These are phyloP conservation scores for Neospora caninum DNA, from an alignment of 169 alveolate genomes.

Conservation along the genomic window DNA sequence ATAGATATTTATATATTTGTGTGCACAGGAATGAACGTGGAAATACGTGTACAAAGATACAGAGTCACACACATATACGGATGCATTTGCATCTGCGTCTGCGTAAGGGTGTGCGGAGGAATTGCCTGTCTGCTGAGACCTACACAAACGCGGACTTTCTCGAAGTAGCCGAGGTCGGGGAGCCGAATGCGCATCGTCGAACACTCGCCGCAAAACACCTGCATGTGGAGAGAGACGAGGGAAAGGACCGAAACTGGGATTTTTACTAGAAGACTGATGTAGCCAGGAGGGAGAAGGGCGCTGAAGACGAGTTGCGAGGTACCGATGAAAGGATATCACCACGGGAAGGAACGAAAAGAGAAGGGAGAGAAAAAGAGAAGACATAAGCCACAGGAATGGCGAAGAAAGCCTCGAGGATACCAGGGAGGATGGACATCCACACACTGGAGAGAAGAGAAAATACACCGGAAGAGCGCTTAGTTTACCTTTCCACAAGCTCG, in stretches of 20 bases:
- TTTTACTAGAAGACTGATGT: background rate
- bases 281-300: background rate
- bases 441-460: no score
- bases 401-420: no score
- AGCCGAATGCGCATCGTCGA: slow-evolving; percentile 50
- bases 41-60: background rate
- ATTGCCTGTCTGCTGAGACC: background rate
- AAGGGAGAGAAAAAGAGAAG: no score
- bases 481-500: slow-evolving; percentile 56
- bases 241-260: background rate
- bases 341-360: no score
- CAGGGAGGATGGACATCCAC: no score
- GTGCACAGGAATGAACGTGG: background rate
- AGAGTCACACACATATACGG: background rate
- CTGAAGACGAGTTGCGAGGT: no score
- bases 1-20: no score
- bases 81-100: background rate
- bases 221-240: background rate
- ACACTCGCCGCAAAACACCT: slow-evolving; percentile 57
- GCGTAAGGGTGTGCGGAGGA: background rate
- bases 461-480: background rate
- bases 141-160: slow-evolving; percentile 64
- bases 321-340: no score
- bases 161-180: slow-evolving; percentile 58
- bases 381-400: no score